These are phyloP conservation scores for Suillus fuscotomentosus DNA, from an alignment of 768 basidiomycete genomes.

Conservation along the genomic window DNA sequence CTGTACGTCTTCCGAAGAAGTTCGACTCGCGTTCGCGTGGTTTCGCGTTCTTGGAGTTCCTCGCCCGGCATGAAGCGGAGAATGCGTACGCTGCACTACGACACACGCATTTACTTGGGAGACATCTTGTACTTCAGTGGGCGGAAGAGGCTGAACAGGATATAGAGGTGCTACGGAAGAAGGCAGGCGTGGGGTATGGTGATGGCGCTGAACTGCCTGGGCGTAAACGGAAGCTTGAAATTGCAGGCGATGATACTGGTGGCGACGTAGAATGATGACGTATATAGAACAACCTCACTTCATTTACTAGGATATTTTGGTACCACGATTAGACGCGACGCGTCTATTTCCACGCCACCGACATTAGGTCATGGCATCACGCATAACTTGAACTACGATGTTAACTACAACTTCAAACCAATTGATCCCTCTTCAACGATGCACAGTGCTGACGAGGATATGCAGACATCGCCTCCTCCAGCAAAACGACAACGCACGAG, in stretches of 20 bases:
- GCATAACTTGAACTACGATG: background rate
- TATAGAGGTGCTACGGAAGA: conserved; percentile 70
- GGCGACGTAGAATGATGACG: conserved; percentile 24
- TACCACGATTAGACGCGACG: background rate
- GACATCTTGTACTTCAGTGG: conserved; percentile 96
- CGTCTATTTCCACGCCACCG: conserved; percentile 9
- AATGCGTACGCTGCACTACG: conserved; percentile 82
- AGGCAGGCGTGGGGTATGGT: conserved; percentile 77
- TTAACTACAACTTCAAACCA: background rate
- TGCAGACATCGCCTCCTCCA: conserved; percentile 3
- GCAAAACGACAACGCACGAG: conserved; percentile 10
- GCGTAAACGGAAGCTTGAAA: conserved; percentile 64
- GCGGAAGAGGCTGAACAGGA: conserved; percentile 82
- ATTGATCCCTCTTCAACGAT: background rate
- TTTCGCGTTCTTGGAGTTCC: conserved; percentile 96
- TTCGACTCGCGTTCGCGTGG: conserved; percentile 88
- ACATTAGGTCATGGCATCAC: background rate
- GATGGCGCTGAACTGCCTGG: conserved; percentile 71
- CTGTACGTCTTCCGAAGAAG: conserved; percentile 89
- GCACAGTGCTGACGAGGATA: conserved; percentile 1
- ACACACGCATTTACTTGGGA: conserved; percentile 93
- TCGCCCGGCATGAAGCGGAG: conserved; percentile 86
- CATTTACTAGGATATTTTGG: background rate
- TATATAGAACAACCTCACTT: background rate
- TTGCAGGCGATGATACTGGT: conserved; percentile 42